Percentiles rank a stretch among this genome's conserved stretches.
phyloP scores from a whole-genome alignment of 1,284 basidiomycete genomes.

The Leucoagaricus sp. region DNA sequence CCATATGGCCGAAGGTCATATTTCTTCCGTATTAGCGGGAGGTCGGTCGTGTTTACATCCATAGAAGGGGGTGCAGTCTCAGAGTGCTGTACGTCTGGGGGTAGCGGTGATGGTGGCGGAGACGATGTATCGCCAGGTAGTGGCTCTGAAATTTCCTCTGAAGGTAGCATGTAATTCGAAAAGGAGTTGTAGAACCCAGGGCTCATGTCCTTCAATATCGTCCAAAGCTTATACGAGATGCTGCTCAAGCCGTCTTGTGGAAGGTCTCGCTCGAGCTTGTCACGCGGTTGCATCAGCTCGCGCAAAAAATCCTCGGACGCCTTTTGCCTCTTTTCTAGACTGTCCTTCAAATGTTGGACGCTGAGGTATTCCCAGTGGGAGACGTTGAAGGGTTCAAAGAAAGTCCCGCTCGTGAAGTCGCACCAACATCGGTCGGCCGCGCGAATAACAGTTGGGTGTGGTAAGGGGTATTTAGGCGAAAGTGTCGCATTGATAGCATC shows the following conservation, averaged over 20 bases:
- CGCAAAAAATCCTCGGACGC: constrained; percentile 25
- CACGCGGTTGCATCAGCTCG: constrained; percentile 10
- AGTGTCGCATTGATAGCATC: constrained; percentile 55
- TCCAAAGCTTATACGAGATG: constrained; percentile 1
- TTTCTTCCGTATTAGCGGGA: constrained; percentile 46
- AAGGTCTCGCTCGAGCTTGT: background rate
- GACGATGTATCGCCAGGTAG: background rate
- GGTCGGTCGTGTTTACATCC: constrained; percentile 15
- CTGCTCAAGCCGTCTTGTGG: background rate
- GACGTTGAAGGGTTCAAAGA: constrained; percentile 75
- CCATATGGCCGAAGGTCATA: constrained; percentile 75
- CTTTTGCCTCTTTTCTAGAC: constrained; percentile 45
- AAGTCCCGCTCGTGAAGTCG: constrained; percentile 55
- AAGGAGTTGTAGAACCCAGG: constrained; percentile 6
- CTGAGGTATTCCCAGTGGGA: constrained; percentile 70
- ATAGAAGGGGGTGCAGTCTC: background rate
- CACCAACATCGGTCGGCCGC: constrained; percentile 81
- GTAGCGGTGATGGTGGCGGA: too few relatives aligned
- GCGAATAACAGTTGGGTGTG: constrained; percentile 52
- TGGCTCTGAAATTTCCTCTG: background rate
- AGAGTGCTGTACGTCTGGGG: too few relatives aligned
- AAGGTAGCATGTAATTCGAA: constrained; percentile 1
- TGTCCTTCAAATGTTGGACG: constrained; percentile 47
- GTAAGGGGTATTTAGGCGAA: constrained; percentile 31
- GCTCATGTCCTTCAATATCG: constrained; percentile 2